phyloP scores from a whole-genome alignment of 208 protist genomes.

The Naegleria gruberi region DNA sequence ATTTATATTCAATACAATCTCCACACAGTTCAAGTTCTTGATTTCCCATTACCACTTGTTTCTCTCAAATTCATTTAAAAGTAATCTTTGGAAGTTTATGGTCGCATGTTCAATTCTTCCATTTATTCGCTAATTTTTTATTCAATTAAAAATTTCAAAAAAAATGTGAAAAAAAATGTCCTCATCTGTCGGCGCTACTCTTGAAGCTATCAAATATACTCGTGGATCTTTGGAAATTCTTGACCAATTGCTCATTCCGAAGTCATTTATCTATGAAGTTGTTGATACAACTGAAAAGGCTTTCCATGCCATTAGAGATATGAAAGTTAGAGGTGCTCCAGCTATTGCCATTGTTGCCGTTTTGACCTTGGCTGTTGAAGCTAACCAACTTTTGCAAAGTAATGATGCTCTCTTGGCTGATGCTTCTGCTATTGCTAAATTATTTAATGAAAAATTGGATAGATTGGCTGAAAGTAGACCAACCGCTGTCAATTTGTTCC shows the following conservation, averaged over 20 bases:
- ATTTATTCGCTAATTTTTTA: no score
- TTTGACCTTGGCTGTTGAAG: conserved; percentile 73
- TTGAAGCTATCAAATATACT: neutral
- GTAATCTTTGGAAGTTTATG: no score
- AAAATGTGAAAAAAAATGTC: neutral
- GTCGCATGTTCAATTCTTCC: no score
- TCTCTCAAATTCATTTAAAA: no score
- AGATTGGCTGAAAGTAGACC: conserved; percentile 78
- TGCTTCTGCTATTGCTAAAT: conserved; percentile 37
- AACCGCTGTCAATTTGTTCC: conserved; percentile 89
- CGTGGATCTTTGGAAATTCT: neutral
- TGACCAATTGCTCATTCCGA: conserved; percentile 30
- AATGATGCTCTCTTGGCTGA: conserved; percentile 38
- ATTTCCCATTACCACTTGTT: no score
- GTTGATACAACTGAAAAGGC: conserved; percentile 68
- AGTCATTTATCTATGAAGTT: conserved; percentile 47
- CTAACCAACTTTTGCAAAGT: conserved; percentile 24
- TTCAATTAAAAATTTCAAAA: no score
- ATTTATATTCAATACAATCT: no score
- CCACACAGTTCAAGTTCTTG: no score
- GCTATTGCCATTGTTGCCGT: conserved; percentile 88
- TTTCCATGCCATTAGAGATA: conserved; percentile 74
- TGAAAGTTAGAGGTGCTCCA: conserved; percentile 85
- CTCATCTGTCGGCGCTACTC: neutral
- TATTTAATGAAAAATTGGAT: conserved; percentile 59